Conservation (phyloP, 1,284 basidiomycete genomes). For the Trichosporon sp. region DNA sequence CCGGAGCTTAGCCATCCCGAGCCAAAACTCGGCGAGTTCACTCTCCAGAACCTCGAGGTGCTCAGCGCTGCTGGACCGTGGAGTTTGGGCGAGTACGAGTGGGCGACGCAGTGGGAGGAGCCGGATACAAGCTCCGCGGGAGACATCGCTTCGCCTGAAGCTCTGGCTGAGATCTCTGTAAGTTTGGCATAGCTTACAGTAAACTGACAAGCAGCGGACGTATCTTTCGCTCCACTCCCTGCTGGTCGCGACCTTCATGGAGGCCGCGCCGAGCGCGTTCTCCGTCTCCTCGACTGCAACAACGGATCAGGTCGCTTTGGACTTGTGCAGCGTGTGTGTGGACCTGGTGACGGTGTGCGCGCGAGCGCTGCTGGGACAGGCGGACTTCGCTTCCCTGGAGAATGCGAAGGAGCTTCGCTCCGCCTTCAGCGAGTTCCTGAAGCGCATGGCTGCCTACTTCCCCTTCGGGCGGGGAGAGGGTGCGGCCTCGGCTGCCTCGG, state of each 20-base stretch:
- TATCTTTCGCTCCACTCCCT: slow-evolving; percentile 64
- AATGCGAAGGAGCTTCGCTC: slow-evolving; percentile 21
- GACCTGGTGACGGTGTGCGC: slow-evolving; percentile 67
- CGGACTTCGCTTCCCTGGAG: background rate
- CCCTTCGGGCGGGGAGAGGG: slow-evolving; percentile 56
- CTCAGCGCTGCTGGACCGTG: slow-evolving; percentile 16
- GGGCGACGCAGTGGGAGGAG: slow-evolving; percentile 14
- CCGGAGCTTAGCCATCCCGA: background rate
- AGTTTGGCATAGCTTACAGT: background rate
- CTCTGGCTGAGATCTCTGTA: slow-evolving; percentile 27
- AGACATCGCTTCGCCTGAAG: slow-evolving; percentile 10
- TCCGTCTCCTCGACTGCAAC: slow-evolving; percentile 51
- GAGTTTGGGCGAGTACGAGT: slow-evolving; percentile 7
- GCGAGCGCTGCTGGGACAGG: slow-evolving; percentile 51
- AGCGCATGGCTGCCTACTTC: slow-evolving; percentile 69
- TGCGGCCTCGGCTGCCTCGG: slow-evolving; percentile 4
- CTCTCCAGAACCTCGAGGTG: slow-evolving; percentile 9
- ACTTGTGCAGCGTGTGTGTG: slow-evolving; percentile 60
- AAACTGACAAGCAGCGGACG: slow-evolving; percentile 27
- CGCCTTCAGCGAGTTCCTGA: slow-evolving; percentile 34
- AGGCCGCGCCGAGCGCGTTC: slow-evolving; percentile 75
- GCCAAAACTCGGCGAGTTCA: slow-evolving; percentile 10
- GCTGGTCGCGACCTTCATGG: slow-evolving; percentile 74
- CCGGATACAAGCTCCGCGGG: background rate
- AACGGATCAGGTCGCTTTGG: slow-evolving; percentile 53